Evolutionary conservation across 345 rosid species (phyloP), one percentile per base, ranked within the genome.

Genomic region (Populus euphratica): DNA sequence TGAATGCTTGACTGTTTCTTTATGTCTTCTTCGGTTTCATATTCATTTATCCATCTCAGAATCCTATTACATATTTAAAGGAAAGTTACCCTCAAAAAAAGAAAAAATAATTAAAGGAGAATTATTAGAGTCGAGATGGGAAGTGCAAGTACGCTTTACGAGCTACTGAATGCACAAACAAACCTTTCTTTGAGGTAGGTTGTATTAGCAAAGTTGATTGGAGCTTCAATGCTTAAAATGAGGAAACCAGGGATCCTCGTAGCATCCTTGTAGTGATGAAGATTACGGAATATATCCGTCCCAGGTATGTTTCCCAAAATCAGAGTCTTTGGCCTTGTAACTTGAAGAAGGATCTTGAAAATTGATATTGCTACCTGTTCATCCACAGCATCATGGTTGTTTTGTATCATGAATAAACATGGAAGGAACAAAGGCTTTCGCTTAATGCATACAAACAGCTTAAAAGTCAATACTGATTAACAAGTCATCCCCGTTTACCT

Each of bases 121-220:
- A 43, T 6, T 18, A 10, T 44, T 2, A 12, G 12, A 68, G 41
- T 27, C 14, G 16, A 9, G 65, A 50, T 72, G 38, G 3, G 27
- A 72, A 72, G 6, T 56, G 50, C 18, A 36, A 3, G 27, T 21
- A 16, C 50, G 56, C 5, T 68, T 56, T 16, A 36, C 17, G 43
- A 8, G 39, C 54, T 31, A 16, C 5, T 56, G 56, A n/a, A 70
- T 77, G 76, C 38, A 49, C 69, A 6, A 59, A 44, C 76, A 11
- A 75, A 91, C 98, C 98, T 90, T 79, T 95, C 98, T 23, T 91
- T 88, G 83, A 95, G 94, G 83, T 95, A 95, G 5, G 87, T 87
- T 27, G 94, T 81, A 75, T 95, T 95, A 49, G 98, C 93, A 76
- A 95, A 95, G 79, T 93, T 95, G 84, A 95, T 87, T 1, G 97